Evolutionary conservation across 306 rosid genomes (phyloP).

Genomic region (Mimosa pudica): DNA sequence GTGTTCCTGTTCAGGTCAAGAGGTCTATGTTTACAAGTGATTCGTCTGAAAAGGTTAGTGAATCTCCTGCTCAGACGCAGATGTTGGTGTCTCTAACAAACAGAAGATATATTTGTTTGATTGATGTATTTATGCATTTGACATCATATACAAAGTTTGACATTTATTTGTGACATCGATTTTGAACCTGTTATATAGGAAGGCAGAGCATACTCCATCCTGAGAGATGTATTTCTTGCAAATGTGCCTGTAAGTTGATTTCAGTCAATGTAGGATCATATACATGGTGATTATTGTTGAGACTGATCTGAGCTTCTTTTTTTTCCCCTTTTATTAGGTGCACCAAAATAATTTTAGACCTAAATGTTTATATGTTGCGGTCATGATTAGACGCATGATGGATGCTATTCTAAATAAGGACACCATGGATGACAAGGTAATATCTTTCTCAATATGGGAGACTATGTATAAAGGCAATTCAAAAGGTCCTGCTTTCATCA

Average conservation of each 20-base stretch:
- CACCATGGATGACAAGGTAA: conserved; percentile 96
- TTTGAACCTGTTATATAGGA: conserved; percentile 48
- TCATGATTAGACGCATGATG: conserved; percentile 89
- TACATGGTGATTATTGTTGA: conserved; percentile 24
- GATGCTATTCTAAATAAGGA: conserved; percentile 90
- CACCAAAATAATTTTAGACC: conserved; percentile 61
- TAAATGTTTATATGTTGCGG: conserved; percentile 89
- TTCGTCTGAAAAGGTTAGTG: conserved; percentile 56
- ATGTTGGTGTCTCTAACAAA: not conserved
- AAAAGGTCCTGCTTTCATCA: conserved; percentile 1
- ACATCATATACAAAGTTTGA: conserved; percentile 4
- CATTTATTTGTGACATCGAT: conserved; percentile 3
- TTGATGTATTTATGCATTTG: conserved; percentile 27
- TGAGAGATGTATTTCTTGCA: conserved; percentile 78
- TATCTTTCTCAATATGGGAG: conserved; percentile 10
- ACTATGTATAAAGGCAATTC: not conserved
- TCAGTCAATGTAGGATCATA: conserved; percentile 17
- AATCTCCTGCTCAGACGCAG: not conserved
- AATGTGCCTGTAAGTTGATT: conserved; percentile 70
- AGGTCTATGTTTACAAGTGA: conserved; percentile 38
- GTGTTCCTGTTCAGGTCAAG: conserved; percentile 52
- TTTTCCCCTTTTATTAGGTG: conserved; percentile 50
- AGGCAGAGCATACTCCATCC: conserved; percentile 54
- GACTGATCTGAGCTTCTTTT: conserved; percentile 29
- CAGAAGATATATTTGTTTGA: not conserved